Base-by-base conservation (phyloP, 495 filamentous ascomycete species). In the Rhizodiscina lignyota region DNA sequence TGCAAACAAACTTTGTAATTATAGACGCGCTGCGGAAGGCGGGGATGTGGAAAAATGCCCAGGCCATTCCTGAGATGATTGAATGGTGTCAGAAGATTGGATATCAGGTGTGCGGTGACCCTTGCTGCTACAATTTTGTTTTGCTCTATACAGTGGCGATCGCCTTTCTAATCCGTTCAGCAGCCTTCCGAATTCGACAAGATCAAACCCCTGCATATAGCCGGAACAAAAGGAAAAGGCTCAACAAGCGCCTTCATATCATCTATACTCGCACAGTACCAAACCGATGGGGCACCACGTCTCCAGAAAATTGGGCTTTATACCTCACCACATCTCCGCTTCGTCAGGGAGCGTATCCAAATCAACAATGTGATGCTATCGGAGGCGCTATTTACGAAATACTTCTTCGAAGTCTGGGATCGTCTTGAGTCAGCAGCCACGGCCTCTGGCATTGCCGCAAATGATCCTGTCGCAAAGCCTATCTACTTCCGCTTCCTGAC, bases 201-300 rank as follows among this genome's bases (percentile, higher is more conserved):
- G 2, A 58, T 94, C 23, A 85, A 84, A 43, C 62, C 73, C 21
- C 59, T 92, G 10, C 86, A 94, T 49, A 74, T 94, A 16, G 79
- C 85, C 10, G 86, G 86, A 26, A 93, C 85, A 10, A 94, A 94
- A 61, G 86, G 86, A 39, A 94, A 94, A 59, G 86, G 86, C 24
- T 77, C 73, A 36, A 81, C 77, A 11, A 79, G 75, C 45, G 72
- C 79, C 29, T 81, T 80, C 42, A 62, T 75, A 39, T 67, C 72
- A 24, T 65, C 68, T 13, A 69, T 72, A 39, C 60, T 79, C 4
- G 53, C 63, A 4, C 72, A 78, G 44, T 77, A 77, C 41, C 58
- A 55, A 8, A 42, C 51, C 2, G n/a, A n/a, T n/a, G n/a, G n/a
- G n/a, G 55, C 58, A 4, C 67, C 47, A 35, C 58, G 33, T 5